Conservation (phyloP, 2,329 filamentous ascomycete genomes). For the Myriosclerotinia scirpicola region DNA sequence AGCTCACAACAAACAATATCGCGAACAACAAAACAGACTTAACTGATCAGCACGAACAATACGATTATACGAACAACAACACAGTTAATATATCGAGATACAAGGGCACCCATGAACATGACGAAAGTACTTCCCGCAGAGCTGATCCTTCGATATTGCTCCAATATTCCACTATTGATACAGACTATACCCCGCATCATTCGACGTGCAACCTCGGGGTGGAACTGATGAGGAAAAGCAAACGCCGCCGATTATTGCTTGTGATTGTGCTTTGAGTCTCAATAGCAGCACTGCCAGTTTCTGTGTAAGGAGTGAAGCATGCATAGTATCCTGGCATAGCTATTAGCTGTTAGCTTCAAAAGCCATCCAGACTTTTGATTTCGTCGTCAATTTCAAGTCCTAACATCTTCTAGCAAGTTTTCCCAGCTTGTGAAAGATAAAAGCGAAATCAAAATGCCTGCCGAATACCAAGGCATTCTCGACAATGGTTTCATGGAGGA, state of each 20-base stretch:
- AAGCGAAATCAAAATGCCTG: constrained; percentile 9
- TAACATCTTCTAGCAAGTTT: neutral
- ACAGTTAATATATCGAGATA: neutral
- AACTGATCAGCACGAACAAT: too few species aligned
- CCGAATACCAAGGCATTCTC: constrained; percentile 20
- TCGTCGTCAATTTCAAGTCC: neutral
- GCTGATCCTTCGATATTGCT: constrained; percentile 2
- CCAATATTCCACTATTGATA: constrained; percentile 4
- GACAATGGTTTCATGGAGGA: constrained; percentile 20
- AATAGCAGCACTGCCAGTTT: neutral
- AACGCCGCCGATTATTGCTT: constrained; percentile 4
- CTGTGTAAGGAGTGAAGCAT: neutral
- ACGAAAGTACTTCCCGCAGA: neutral
- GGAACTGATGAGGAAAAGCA: neutral
- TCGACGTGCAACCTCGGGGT: constrained; percentile 10
- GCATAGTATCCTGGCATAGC: neutral
- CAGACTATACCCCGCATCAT: constrained; percentile 16
- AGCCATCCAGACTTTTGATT: neutral
- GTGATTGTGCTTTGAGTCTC: neutral
- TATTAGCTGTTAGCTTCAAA: neutral
- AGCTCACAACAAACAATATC: neutral
- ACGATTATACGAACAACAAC: neutral
- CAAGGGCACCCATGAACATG: neutral
- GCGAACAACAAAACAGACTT: too few species aligned
- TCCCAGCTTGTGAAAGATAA: neutral